Base-by-base conservation (phyloP, 2,329 filamentous ascomycete species). In the Magnaporthiopsis poae region DNA sequence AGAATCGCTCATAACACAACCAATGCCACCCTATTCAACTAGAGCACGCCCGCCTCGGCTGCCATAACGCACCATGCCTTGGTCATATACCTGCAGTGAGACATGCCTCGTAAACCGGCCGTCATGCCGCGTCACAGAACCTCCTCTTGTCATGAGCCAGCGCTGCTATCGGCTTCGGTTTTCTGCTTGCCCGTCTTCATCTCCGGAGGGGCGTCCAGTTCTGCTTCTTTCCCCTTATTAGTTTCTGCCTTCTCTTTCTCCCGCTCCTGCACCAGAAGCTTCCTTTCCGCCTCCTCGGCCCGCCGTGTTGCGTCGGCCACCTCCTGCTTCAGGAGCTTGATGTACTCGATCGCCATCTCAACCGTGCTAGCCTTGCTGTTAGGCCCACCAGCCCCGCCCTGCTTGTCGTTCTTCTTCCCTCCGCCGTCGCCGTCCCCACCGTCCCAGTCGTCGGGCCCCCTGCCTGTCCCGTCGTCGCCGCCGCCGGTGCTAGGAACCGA, bases 281-380 rank as follows among this genome's bases (percentile, higher is more conserved):
- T 87, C 71, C 83, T 84, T 74, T 91, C 90, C 21, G 89, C 85
- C 66, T 84, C 82, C 31, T 84, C 83, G 18, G 92, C 85, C 71
- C 86, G 80, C 68, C 78, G 80, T 65, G 87, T 88, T 29, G 88
- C 87, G 46, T 86, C 84, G 2, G 82, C 84, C 21, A 92, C 80
- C 74, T 96, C 90, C 71, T 86, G 80, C 77, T 96, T 88, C 68
- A 99, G 78, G 68, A 88, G 84, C 77, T 91, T 94, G 79, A 99
- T 97, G 74, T 98, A 97, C 67, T 93, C 89, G 72, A 98, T 98
- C 1, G 95, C 95, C 78, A 91, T 88, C 77, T 99, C 95, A n/a
- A 99, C 95, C 0, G 96, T 97, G 71, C 91, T 96, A 1, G 95
- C 95, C 76, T 98, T 99, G 78, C 92, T 97, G 73, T 89, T 92